phyloP scores from a whole-genome alignment of 176 grass and related monocot genomes.

The Avena sativa region DNA sequence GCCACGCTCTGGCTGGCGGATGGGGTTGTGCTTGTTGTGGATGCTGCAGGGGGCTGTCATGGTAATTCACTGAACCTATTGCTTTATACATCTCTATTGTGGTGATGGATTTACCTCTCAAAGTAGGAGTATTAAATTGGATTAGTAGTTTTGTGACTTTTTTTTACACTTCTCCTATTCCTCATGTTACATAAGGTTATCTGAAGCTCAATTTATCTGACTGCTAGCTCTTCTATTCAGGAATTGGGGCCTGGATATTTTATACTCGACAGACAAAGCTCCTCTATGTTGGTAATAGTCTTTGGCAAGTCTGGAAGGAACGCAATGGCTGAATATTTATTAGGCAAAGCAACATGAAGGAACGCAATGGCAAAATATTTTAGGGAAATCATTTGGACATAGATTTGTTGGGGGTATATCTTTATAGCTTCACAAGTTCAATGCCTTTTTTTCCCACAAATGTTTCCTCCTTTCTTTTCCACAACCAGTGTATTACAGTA shows the following conservation, averaged over 20 bases:
- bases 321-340: too few species aligned
- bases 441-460: background rate
- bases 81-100: background rate
- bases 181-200: background rate
- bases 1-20: constrained; percentile 82
- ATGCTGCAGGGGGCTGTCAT: constrained; percentile 97
- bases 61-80: constrained; percentile 52
- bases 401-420: background rate
- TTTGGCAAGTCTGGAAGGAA: too few species aligned
- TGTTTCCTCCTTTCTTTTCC: too few species aligned
- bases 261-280: too few species aligned
- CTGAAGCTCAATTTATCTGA: too few species aligned
- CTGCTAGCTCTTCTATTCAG: too few species aligned
- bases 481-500: too few species aligned
- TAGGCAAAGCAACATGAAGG: too few species aligned
- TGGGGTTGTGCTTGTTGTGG: constrained; percentile 86
- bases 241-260: too few species aligned
- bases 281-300: too few species aligned
- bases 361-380: too few species aligned
- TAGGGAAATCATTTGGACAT: background rate
- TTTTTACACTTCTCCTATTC: background rate
- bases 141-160: background rate
- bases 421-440: constrained; percentile 7
- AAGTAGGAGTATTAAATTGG: background rate
- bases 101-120: background rate